Conservation (phyloP, 2,329 filamentous ascomycete species). For the Hymenoscyphus fraxineus region DNA sequence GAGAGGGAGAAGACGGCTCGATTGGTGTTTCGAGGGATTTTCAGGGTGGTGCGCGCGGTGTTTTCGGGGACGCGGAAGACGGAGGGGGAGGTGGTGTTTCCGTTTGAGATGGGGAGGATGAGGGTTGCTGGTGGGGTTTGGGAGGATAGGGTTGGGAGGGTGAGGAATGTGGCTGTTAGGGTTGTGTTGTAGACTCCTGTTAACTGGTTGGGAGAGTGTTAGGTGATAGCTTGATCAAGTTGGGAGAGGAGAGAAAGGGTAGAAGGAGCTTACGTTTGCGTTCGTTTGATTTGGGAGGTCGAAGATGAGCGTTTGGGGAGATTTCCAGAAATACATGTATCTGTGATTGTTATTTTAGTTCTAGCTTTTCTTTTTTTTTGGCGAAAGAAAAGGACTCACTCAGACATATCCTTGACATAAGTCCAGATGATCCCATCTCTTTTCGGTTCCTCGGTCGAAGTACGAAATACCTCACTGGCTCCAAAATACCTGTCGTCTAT, state of each 20-base stretch:
- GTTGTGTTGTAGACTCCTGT: constrained; percentile 70
- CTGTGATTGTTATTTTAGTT: background rate
- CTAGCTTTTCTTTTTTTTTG: background rate
- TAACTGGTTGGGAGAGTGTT: constrained; percentile 56
- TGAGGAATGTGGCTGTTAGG: constrained; percentile 67
- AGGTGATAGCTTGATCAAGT: background rate
- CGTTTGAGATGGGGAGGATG: constrained; percentile 62
- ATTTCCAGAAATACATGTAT: constrained; percentile 56
- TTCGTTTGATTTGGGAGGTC: constrained; percentile 60
- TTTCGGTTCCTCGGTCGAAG: constrained; percentile 74
- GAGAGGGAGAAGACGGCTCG: constrained; percentile 70
- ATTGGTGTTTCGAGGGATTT: constrained; percentile 62
- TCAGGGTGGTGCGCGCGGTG: constrained; percentile 48
- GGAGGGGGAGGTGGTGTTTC: constrained; percentile 47
- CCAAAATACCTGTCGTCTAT: constrained; percentile 52
- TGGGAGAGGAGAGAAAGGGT: background rate
- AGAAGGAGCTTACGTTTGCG: constrained; percentile 46
- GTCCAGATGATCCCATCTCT: constrained; percentile 66
- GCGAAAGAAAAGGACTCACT: constrained; percentile 40
- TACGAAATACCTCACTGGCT: constrained; percentile 77
- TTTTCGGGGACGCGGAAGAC: constrained; percentile 62
- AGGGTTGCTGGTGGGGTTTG: constrained; percentile 50
- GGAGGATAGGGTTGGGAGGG: constrained; percentile 34
- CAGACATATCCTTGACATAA: constrained; percentile 72
- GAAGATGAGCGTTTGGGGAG: constrained; percentile 70